Evolutionary conservation across 2,329 filamentous ascomycete species (phyloP).

Genomic region (Aspergillus texensis): DNA sequence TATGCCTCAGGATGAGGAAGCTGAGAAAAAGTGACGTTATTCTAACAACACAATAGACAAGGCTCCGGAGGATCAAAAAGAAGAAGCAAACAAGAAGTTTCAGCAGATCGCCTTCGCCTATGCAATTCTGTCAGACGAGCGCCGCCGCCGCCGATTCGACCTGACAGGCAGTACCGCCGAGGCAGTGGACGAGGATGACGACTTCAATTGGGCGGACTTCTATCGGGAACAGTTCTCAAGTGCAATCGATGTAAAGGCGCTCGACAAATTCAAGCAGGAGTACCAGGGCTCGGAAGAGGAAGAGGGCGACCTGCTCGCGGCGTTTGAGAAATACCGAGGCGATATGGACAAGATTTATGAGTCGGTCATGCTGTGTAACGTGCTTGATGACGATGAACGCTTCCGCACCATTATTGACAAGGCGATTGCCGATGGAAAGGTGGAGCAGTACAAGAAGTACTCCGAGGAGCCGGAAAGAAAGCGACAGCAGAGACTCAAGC

Average conservation of each 20-base stretch:
- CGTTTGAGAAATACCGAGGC: constrained; percentile 74
- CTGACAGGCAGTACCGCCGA: constrained; percentile 86
- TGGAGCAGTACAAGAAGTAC: constrained; percentile 69
- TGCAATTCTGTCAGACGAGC: constrained; percentile 82
- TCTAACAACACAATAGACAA: constrained; percentile 63
- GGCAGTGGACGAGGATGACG: constrained; percentile 69
- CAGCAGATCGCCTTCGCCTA: constrained; percentile 93
- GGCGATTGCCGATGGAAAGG: constrained; percentile 72
- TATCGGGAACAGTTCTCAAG: constrained; percentile 83
- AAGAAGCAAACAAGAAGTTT: constrained; percentile 76
- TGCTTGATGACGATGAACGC: constrained; percentile 80
- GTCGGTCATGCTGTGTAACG: constrained; percentile 81
- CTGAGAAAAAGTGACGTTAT: background rate
- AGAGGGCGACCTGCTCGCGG: constrained; percentile 71
- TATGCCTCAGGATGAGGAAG: background rate
- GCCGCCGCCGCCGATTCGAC: constrained; percentile 83
- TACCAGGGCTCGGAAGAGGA: constrained; percentile 92
- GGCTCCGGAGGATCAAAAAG: constrained; percentile 67
- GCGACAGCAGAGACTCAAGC: constrained; percentile 60
- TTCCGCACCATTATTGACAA: constrained; percentile 80
- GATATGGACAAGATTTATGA: constrained; percentile 78
- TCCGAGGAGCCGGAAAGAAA: constrained; percentile 71
- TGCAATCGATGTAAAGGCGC: constrained; percentile 71
- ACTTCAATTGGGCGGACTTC: constrained; percentile 89
- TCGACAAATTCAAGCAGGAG: constrained; percentile 72